Percentiles rank a stretch among this genome's conserved stretches.
Evolutionary conservation across 352 stramenopile genomes (phyloP).

Genomic region (Phytophthora boehmeriae): DNA sequence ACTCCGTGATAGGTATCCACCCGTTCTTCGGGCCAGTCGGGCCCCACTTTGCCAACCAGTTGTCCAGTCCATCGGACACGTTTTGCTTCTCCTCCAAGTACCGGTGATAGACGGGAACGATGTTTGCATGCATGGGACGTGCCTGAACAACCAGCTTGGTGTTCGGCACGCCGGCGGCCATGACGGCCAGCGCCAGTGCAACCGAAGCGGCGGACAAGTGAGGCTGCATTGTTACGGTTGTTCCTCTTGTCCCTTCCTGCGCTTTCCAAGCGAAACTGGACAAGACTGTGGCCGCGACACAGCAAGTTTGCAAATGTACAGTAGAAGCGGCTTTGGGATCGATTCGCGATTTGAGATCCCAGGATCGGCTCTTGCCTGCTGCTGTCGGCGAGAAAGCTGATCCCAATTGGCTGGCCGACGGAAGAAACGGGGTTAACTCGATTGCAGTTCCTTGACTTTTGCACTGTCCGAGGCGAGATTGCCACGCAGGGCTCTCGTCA

Average conservation of each 20-base stretch:
- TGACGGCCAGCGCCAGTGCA: slow-evolving; percentile 23
- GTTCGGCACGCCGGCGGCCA: slow-evolving; percentile 22
- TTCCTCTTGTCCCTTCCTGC: not conserved
- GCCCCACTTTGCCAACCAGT: slow-evolving; percentile 52
- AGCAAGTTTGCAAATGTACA: slow-evolving; percentile 31
- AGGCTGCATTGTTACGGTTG: slow-evolving; percentile 27
- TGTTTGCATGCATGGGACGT: slow-evolving; percentile 51
- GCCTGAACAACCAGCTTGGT: slow-evolving; percentile 21
- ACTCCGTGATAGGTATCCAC: slow-evolving; percentile 42
- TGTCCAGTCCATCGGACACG: slow-evolving; percentile 42
- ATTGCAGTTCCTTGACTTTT: slow-evolving; percentile 21
- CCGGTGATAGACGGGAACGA: slow-evolving; percentile 54
- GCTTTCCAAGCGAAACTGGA: slow-evolving; percentile 15
- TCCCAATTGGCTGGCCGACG: slow-evolving; percentile 26
- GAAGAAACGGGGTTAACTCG: slow-evolving; percentile 15
- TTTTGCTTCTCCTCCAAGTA: slow-evolving; percentile 59
- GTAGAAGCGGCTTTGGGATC: slow-evolving; percentile 34
- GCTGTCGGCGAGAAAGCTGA: slow-evolving; percentile 3
- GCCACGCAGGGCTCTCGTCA: not conserved
- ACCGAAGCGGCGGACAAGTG: slow-evolving; percentile 27
- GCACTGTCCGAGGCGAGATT: not conserved
- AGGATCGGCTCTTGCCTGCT: slow-evolving; percentile 3
- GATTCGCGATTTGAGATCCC: slow-evolving; percentile 31
- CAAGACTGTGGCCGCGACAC: slow-evolving; percentile 10
- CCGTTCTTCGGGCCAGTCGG: slow-evolving; percentile 31